Base-by-base conservation (phyloP, 257 asterid species). In the Cruciata laevipes region DNA sequence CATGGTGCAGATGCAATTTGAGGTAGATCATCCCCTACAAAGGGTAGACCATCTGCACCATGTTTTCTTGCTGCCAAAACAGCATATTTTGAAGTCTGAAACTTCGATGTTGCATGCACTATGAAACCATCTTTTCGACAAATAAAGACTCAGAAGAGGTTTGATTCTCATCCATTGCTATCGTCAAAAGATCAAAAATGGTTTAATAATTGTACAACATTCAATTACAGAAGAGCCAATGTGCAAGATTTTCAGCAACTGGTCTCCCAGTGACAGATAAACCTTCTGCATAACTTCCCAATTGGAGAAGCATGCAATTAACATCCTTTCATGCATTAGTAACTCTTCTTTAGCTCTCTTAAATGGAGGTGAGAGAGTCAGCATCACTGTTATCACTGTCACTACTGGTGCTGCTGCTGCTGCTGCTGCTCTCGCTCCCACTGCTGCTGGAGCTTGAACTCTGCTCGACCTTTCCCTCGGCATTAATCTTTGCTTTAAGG, bases 381-480 rank as follows among this genome's bases (percentile, higher is more conserved):
- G 77, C 95, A 69, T 85, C 96, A 72, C 95, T 85, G 76, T 87
- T 85, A n/a, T 88, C 96, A 57, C 89, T 79, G 64, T 83, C 90
- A 21, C 90, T 85, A 17, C 95, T 82, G 69, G 86, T 81, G 72
- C 90, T 85, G 4, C 69, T 82, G 58, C 88, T 83, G 1, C 75
- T 80, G 17, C 90, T 84, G 49, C 95, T 86, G 33, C 96, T 84
- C 69, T 77, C 90, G 23, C 94, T 89, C 53, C 89, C 88, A 13
- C 96, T 90, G 53, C 91, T 81, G 38, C 90, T 81, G 18, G 91
- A 83, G 83, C 92, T 88, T 6, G 99, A 88, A 70, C 79, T 79
- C 69, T 61, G 83, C 24, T 72, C 74, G 17, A 74, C 69, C 70
- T 74, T 77, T 71, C 71, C 89, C 74, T 74, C 78, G 30, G 85